Base-by-base conservation (phyloP, 1,284 basidiomycete genomes). In the Cutaneotrichosporon dermatis region DNA sequence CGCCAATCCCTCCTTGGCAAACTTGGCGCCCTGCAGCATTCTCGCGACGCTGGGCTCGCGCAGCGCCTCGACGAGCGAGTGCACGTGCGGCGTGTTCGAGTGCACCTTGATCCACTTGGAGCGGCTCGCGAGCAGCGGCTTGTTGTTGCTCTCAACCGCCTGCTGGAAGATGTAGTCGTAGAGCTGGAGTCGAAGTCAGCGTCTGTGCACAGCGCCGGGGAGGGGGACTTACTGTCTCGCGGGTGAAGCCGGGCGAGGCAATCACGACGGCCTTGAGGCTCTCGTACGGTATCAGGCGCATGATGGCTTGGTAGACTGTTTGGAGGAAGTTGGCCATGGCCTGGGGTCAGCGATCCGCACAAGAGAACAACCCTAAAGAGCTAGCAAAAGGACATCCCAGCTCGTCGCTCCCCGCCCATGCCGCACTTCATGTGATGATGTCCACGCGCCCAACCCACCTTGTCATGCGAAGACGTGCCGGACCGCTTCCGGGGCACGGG, bases 201-300 rank as follows among this genome's bases (percentile, higher is more conserved):
- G 51, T 49, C 15, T 8, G 9, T 37, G 45, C 12, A 40, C 39
- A 40, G 8, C 9, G 12, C 9, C 39, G 12, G 39, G 8, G 12
- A 40, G 67, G 25, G 25, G 25, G 25, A 25, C 76, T 58, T 48
- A 97, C 89, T 0, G 88, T 82, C 66, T 99, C 96, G 71, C 89
- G 85, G 16, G 94, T 89, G 85, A 96, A 98, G 1, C 95, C 96
- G 4, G 96, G 95, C 64, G 90, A 94, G 5, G 96, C 96, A 66
- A 99, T 88, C 51, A 99, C 91, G 67, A 99, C 89, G 1, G 91
- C 92, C 46, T 88, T 88, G 44, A 99, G 82, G 36, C 84, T 77
- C 33, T 86, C 82, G 69, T 88, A 93, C 10, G 92, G 90, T 60
- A 99, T 89, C 74, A 98, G 89, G 49, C 94, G 85, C 16, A 93